Conservation (phyloP, 1,139 yeast genomes). For the Blastobotrys serpentis region DNA sequence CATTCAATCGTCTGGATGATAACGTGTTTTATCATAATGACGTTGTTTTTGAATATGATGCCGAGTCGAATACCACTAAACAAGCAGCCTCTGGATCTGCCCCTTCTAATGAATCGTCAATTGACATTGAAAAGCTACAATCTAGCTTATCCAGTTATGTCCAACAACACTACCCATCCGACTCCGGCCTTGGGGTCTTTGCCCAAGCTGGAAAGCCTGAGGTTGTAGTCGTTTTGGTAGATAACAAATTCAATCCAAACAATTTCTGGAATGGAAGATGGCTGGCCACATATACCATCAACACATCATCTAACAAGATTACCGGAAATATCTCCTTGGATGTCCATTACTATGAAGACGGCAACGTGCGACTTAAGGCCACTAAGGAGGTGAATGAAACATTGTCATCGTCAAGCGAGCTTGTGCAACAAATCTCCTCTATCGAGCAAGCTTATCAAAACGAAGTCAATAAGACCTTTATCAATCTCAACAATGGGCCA, state of each 20-base stretch:
- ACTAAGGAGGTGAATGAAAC: conserved; percentile 37
- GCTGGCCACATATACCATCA: conserved; percentile 63
- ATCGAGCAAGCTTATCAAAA: conserved; percentile 65
- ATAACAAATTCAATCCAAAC: conserved; percentile 67
- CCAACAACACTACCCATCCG: conserved; percentile 47
- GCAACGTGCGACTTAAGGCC: conserved; percentile 79
- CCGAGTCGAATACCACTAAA: conserved; percentile 46
- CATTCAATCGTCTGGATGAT: conserved; percentile 47
- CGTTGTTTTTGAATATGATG: conserved; percentile 62
- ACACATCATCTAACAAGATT: conserved; percentile 40
- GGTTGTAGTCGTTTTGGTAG: conserved; percentile 57
- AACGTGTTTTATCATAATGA: conserved; percentile 46
- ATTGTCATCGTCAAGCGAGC: conserved; percentile 34
- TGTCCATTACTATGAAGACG: conserved; percentile 93
- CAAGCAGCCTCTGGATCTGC: conserved; percentile 51
- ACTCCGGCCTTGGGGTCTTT: conserved; percentile 47
- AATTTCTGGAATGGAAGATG: conserved; percentile 92
- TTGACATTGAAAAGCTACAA: conserved; percentile 23
- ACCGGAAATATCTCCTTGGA: conserved; percentile 62
- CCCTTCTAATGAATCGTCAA: background rate
- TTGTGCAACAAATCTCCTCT: conserved; percentile 53
- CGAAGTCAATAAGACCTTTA: conserved; percentile 61
- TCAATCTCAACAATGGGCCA: conserved; percentile 69
- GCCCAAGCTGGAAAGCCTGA: conserved; percentile 49
- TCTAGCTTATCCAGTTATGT: conserved; percentile 35